A percentile compares a stretch with the other conserved stretches of the same genome.
These are phyloP conservation scores for Przewalskia tangutica DNA, from an alignment of 257 asterid genomes.

Conservation along the genomic window DNA sequence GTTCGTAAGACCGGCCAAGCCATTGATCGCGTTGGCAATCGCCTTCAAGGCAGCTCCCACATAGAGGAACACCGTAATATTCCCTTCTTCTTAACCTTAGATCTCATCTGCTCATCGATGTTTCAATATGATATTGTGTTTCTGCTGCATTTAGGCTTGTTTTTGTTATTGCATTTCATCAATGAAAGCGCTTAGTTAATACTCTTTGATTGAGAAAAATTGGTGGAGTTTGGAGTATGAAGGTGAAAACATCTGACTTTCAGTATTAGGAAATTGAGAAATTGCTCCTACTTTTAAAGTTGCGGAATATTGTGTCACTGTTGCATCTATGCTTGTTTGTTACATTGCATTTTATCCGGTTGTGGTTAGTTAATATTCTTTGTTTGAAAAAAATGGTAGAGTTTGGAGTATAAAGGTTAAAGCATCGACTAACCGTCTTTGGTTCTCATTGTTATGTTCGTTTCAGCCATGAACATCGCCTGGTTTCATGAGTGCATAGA, in stretches of 20 bases:
- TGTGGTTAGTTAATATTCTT: too few species aligned
- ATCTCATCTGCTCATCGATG: not conserved
- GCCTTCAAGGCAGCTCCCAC: conserved; percentile 51
- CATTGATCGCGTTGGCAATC: conserved; percentile 69
- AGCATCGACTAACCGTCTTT: too few species aligned
- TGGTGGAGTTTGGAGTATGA: not conserved
- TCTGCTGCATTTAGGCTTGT: not conserved
- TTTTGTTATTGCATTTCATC: not conserved
- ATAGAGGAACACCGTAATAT: conserved; percentile 52
- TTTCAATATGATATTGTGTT: not conserved
- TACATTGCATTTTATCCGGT: too few species aligned
- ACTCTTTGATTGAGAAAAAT: not conserved
- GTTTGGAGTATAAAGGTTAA: too few species aligned
- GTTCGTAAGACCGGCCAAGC: conserved; percentile 74
- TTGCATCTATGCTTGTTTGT: too few species aligned
- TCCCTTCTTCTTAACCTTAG: not conserved
- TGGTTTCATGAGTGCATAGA: too few species aligned
- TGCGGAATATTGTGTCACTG: too few species aligned
- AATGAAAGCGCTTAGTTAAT: not conserved
- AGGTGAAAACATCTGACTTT: not conserved
- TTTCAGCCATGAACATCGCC: too few species aligned
- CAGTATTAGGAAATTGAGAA: not conserved
- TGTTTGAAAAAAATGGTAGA: too few species aligned
- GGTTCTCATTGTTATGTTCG: too few species aligned
- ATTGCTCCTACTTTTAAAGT: not conserved